These are phyloP conservation scores for Plectosphaerella sp. DNA, from an alignment of 2,329 filamentous ascomycete species.

Conservation along the genomic window DNA sequence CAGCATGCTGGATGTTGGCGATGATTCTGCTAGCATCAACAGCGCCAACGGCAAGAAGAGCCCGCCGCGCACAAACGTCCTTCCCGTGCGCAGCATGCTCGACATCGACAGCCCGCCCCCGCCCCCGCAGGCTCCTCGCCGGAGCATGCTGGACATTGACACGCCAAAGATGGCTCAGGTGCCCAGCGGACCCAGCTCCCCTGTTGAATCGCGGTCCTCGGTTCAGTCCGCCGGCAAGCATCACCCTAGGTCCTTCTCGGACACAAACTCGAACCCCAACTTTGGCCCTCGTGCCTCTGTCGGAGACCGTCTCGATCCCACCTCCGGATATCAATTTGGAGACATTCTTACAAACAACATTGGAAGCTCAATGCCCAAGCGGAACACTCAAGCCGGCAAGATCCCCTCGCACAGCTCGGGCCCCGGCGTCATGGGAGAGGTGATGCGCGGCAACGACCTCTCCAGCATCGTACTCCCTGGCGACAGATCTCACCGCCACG, in stretches of 20 bases:
- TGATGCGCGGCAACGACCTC: constrained; percentile 48
- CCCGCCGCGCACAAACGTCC: constrained; percentile 31
- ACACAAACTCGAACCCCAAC: constrained; percentile 44
- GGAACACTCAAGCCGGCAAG: constrained; percentile 43
- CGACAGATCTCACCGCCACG: constrained; percentile 34
- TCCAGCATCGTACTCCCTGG: constrained; percentile 44
- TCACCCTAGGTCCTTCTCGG: constrained; percentile 51
- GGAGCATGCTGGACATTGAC: constrained; percentile 51
- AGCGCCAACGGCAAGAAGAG: constrained; percentile 21
- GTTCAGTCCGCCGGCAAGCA: constrained; percentile 20
- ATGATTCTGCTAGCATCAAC: constrained; percentile 25
- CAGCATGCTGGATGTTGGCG: constrained; percentile 61
- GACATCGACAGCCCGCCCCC: constrained; percentile 45
- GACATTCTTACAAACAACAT: constrained; percentile 50
- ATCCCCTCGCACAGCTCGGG: constrained; percentile 19
- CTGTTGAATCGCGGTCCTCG: constrained; percentile 33
- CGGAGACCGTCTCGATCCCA: constrained; percentile 19
- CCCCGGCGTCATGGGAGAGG: constrained; percentile 42
- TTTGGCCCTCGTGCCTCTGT: constrained; percentile 30
- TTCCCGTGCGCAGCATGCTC: constrained; percentile 63
- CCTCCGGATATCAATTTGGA: constrained; percentile 56
- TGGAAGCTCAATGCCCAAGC: constrained; percentile 46
- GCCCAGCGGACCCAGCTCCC: constrained; percentile 42
- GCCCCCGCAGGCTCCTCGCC: constrained; percentile 27
- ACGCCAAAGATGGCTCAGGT: constrained; percentile 26